Conservation (phyloP, 1,284 basidiomycete species). For the Ceratobasidium sp. region DNA sequence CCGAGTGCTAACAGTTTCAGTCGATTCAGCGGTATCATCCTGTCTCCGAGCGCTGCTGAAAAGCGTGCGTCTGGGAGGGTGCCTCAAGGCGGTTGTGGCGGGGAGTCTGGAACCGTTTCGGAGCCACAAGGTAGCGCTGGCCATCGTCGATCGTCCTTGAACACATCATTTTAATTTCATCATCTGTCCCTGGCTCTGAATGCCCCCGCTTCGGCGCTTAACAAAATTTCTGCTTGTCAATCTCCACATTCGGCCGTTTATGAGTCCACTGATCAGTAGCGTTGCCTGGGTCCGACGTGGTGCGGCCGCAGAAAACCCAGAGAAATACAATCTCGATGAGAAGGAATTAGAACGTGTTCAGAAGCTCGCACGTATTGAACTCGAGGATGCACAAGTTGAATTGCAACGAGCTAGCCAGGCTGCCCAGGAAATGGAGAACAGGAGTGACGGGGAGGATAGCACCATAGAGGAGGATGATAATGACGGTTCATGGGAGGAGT, state of each 20-base stretch:
- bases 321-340: slow-evolving; percentile 90
- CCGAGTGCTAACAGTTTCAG: slow-evolving; percentile 4
- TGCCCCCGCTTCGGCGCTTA: slow-evolving; percentile 31
- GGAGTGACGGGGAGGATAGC: slow-evolving; percentile 63
- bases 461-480: slow-evolving; percentile 59
- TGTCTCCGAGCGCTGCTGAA: background rate
- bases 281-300: slow-evolving; percentile 82
- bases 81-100: too few relatives aligned
- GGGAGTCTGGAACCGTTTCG: background rate
- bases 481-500: slow-evolving; percentile 75
- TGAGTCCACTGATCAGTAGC: slow-evolving; percentile 57
- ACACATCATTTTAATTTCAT: background rate
- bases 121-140: background rate
- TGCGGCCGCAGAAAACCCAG: slow-evolving; percentile 73
- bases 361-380: slow-evolving; percentile 82
- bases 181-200: background rate
- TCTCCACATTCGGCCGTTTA: slow-evolving; percentile 15
- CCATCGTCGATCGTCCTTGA: slow-evolving; percentile 3
- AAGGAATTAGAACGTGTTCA: slow-evolving; percentile 89
- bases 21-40: slow-evolving; percentile 1
- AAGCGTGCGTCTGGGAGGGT: background rate
- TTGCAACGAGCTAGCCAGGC: slow-evolving; percentile 81
- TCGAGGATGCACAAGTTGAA: slow-evolving; percentile 85
- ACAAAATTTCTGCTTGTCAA: slow-evolving; percentile 35
- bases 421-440: slow-evolving; percentile 72